These are phyloP conservation scores for Fagus sylvatica DNA, from an alignment of 306 rosid species.

Conservation along the genomic window DNA sequence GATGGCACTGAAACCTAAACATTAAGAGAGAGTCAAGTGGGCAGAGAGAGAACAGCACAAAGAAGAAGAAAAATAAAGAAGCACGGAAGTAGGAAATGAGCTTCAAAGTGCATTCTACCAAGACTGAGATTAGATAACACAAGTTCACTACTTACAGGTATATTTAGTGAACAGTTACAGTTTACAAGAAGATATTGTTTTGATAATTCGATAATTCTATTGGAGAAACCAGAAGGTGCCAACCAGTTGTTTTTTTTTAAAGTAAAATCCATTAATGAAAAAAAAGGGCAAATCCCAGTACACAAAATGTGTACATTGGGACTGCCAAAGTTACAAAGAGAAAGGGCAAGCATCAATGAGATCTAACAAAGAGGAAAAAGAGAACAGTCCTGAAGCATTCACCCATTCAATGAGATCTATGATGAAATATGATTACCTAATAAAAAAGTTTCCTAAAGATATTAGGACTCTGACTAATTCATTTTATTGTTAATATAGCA, in stretches of 20 bases:
- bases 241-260: no score
- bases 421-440: not conserved
- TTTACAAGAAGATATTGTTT: not conserved
- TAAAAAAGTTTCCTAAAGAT: not conserved
- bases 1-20: not conserved
- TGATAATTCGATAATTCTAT: no score
- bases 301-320: no score
- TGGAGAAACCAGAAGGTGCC: no score
- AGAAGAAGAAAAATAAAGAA: not conserved
- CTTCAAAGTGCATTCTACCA: not conserved
- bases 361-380: no score
- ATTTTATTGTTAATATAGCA: not conserved
- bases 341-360: no score
- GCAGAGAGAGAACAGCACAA: not conserved
- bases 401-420: not conserved
- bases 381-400: no score
- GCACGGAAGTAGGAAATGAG: not conserved
- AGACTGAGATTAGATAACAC: not conserved
- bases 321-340: no score
- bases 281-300: no score
- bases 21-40: not conserved
- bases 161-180: not conserved
- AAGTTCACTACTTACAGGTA: not conserved
- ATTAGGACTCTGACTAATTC: not conserved
- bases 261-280: no score